A percentile compares a stretch with the other conserved stretches of the same genome.
Conservation (phyloP, 768 basidiomycete genomes). For the Tulasnella sp. region DNA sequence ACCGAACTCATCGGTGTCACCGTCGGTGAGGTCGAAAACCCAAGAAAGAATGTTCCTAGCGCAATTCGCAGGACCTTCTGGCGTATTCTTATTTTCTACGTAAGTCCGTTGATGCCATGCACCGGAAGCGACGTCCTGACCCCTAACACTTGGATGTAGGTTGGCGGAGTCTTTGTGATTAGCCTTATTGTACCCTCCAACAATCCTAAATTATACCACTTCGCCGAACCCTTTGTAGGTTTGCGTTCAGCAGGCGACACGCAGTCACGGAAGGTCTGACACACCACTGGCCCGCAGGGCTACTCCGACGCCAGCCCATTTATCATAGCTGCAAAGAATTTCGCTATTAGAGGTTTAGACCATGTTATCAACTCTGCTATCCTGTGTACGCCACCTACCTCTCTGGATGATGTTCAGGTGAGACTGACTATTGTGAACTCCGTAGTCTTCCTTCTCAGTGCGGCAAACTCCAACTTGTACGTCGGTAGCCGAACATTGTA, state of each 20-base stretch:
- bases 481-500: slow-evolving; percentile 36
- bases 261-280: neutral
- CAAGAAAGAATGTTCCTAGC: slow-evolving; percentile 63
- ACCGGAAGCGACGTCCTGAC: neutral
- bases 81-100: slow-evolving; percentile 56
- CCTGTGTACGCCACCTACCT: neutral
- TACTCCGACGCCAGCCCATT: slow-evolving; percentile 65
- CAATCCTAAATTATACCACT: slow-evolving; percentile 41
- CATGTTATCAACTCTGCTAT: slow-evolving; percentile 54
- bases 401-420: neutral
- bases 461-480: slow-evolving; percentile 60
- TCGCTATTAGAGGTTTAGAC: slow-evolving; percentile 55
- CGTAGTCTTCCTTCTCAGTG: slow-evolving; percentile 42
- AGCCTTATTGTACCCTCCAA: slow-evolving; percentile 65
- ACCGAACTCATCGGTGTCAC: slow-evolving; percentile 73
- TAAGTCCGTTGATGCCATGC: slow-evolving; percentile 38
- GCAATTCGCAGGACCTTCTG: slow-evolving; percentile 65
- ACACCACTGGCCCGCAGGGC: slow-evolving; percentile 20
- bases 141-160: neutral
- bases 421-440: neutral
- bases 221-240: slow-evolving; percentile 36
- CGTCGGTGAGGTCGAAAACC: slow-evolving; percentile 58
- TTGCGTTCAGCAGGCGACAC: neutral
- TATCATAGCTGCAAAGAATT: slow-evolving; percentile 49
- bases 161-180: slow-evolving; percentile 59